Conservation (phyloP, 164 flowering plant genomes). For the Santalum album region DNA sequence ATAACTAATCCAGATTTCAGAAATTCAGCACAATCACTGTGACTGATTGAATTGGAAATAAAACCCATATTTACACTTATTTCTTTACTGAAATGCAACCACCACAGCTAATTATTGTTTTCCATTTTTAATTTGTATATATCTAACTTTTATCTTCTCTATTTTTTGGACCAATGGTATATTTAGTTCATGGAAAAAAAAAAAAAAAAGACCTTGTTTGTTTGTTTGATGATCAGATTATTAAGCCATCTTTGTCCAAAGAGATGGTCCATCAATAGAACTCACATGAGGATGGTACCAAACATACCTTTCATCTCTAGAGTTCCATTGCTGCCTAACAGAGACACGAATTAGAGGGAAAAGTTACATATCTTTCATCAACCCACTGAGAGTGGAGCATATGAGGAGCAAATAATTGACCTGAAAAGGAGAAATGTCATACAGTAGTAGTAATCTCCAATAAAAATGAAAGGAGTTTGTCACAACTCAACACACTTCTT, state of each 20-base stretch:
- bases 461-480: neutral
- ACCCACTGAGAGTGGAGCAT: neutral
- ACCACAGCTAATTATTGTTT: neutral
- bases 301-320: neutral
- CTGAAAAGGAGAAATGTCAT: neutral
- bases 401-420: neutral
- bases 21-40: neutral
- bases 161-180: no score
- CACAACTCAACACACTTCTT: neutral
- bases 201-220: no score
- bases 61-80: neutral
- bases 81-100: neutral
- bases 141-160: no score
- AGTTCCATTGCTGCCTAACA: neutral
- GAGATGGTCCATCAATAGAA: slow-evolving; percentile 4
- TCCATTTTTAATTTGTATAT: neutral
- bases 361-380: neutral
- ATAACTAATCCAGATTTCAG: slow-evolving; percentile 12
- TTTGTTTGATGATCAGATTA: slow-evolving; percentile 7
- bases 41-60: neutral
- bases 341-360: neutral
- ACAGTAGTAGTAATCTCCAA: no score
- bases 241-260: slow-evolving; percentile 7
- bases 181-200: no score
- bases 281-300: neutral